Base-by-base conservation (phyloP, 805 yeast genomes). In the Candida loeiensis region DNA sequence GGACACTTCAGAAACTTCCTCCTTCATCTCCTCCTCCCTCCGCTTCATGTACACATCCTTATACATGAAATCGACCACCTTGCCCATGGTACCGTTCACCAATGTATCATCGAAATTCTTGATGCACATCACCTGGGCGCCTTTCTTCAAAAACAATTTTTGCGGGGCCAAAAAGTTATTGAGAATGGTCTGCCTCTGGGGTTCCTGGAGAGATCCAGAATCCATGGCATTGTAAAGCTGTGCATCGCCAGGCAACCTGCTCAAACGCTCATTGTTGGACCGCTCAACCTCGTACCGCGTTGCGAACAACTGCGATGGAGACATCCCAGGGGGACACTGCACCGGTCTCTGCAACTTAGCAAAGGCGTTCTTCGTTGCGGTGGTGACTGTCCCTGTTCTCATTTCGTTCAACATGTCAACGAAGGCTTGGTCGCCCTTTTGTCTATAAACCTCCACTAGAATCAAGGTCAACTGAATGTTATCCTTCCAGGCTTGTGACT, bases 51-150 rank as follows among this genome's bases (percentile, higher is more conserved):
- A 69, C 0, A 71, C 67, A 39, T 66, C 66, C 34, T 63, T 55
- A 46, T 69, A 71, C 49, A 67, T 47, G 46, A 79, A 80, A 43
- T 71, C 83, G 29, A 80, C 58, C 1, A 85, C 83, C 48, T 70
- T 80, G 0, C 95, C 95, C 22, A 85, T 61, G 0, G 89, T 79
- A 0, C 95, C 95, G 61, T 85, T 85, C 8, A 85, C 93, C 35
- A 85, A 64, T 0, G 79, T 71, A 20, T 76, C 82, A 54, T 83
- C 91, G 41, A 80, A 71, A 53, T 85, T 85, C 54, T 85, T 85
- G 34, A 85, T 71, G 71, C 85, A 77, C 91, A 85, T 85, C 1
- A 85, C 95, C 59, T 85, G 93, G 0, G 91, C 87, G 33, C 83
- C 83, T 40, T 73, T 73, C 52, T 84, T 85, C 50, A 85, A 61